Base-by-base conservation (phyloP, 805 yeast genomes). In the Metschnikowia amazonensis region DNA sequence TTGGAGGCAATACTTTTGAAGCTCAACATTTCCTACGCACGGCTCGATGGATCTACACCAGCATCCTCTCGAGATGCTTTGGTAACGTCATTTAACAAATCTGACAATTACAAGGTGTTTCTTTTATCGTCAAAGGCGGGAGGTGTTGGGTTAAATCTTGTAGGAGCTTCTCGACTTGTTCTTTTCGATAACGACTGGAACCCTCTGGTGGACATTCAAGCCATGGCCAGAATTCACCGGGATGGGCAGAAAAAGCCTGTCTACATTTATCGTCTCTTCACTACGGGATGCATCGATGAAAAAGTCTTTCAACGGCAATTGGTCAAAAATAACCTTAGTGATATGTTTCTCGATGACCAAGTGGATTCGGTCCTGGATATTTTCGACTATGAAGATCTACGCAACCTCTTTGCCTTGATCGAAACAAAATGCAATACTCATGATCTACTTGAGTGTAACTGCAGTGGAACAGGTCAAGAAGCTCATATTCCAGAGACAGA, bases 171-270 rank as follows among this genome's bases (percentile, higher is more conserved):
- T 0, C 67, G 98, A 23, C 66, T 94, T 33, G 75, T 94, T 4
- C 66, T 94, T 18, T 85, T 87, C 59, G 99, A 94, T 60, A 88
- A 94, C 52, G 98, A 94, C 59, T 94, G 99, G 99, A 94, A 94
- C 52, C 99, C 99, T 0, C 80, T 97, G 0, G 75, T 84, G 10
- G 99, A 94, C 59, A 63, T 86, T 28, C 99, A 94, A 62, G 96
- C 97, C 0, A 87, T 92, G 95, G 96, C 97, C 1, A 70, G 99
- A 51, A 82, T 94, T 5, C 96, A 92, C 60, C 73, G 99, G 56
- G 97, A 92, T 62, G 99, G 99, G 0, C 99, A 94, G 61, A 77
- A 66, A 39, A 76, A 67, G 38, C 88, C 88, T 0, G 94, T 89
- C 9, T 84, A 70, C 59, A 82, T 92, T 25, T 94, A 94, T 60